Conservation (phyloP, 1,284 basidiomycete genomes). For the Pseudozyma thailandica region DNA sequence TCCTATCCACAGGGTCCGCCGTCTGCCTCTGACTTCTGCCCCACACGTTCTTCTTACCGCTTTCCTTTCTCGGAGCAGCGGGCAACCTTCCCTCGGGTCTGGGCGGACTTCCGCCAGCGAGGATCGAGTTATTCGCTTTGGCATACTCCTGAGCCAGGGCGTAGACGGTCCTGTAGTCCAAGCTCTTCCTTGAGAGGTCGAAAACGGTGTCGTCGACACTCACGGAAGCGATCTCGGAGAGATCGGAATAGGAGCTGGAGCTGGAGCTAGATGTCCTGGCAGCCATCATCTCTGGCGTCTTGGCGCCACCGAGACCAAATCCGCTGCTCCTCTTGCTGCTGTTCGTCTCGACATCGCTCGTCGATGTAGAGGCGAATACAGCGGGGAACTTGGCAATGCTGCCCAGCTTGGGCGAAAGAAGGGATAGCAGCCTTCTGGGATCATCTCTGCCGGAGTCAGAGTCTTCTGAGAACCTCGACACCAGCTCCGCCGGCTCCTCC, state of each 20-base stretch:
- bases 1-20: constrained; percentile 14
- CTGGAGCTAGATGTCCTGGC: constrained; percentile 18
- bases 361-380: neutral
- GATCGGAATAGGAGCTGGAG: constrained; percentile 20
- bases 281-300: constrained; percentile 20
- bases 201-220: constrained; percentile 22
- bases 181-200: constrained; percentile 17
- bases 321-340: neutral
- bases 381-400: constrained; percentile 8
- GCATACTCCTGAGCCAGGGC: constrained; percentile 22
- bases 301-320: neutral
- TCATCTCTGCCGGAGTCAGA: constrained; percentile 20
- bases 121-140: constrained; percentile 1
- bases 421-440: neutral
- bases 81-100: neutral
- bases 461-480: constrained; percentile 23
- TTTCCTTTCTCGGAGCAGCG: neutral
- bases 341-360: neutral
- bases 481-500: constrained; percentile 1
- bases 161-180: constrained; percentile 18
- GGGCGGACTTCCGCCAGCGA: neutral
- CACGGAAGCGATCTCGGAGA: constrained; percentile 10
- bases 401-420: constrained; percentile 8
- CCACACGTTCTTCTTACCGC: neutral
- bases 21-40: neutral